Evolutionary conservation across 352 stramenopile species (phyloP).

Genomic region (Globisporangium spinosum): DNA sequence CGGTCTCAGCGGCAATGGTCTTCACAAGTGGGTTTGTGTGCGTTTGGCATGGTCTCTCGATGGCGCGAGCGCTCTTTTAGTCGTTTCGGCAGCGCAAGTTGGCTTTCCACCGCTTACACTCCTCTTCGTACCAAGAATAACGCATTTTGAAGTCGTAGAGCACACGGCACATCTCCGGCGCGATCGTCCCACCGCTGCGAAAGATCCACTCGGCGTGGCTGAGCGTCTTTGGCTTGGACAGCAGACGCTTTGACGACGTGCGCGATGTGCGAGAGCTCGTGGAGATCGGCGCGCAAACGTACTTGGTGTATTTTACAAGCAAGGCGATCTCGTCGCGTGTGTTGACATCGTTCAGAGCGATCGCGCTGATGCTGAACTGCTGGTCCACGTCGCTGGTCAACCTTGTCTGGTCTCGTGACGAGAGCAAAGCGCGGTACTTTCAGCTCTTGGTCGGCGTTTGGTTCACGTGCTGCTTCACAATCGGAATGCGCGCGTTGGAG

Average conservation of each 20-base stretch:
- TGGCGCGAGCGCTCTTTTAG: background rate
- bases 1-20: background rate
- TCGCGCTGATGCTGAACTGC: conserved; percentile 1
- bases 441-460: background rate
- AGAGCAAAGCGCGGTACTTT: background rate
- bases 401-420: background rate
- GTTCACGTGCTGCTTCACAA: conserved; percentile 12
- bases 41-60: background rate
- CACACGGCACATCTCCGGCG: background rate
- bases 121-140: background rate
- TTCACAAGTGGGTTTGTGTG: background rate
- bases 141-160: background rate
- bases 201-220: background rate
- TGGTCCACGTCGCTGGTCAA: conserved; percentile 4
- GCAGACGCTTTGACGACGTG: background rate
- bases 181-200: background rate
- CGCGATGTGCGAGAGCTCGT: conserved; percentile 1
- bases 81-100: background rate
- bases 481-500: background rate
- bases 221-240: conserved; percentile 2
- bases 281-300: conserved; percentile 3
- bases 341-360: background rate
- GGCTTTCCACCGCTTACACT: background rate
- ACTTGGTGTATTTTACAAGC: conserved; percentile 2
- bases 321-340: background rate